phyloP scores from a whole-genome alignment of 2,329 filamentous ascomycete genomes.

The Thermoascus crustaceus region DNA sequence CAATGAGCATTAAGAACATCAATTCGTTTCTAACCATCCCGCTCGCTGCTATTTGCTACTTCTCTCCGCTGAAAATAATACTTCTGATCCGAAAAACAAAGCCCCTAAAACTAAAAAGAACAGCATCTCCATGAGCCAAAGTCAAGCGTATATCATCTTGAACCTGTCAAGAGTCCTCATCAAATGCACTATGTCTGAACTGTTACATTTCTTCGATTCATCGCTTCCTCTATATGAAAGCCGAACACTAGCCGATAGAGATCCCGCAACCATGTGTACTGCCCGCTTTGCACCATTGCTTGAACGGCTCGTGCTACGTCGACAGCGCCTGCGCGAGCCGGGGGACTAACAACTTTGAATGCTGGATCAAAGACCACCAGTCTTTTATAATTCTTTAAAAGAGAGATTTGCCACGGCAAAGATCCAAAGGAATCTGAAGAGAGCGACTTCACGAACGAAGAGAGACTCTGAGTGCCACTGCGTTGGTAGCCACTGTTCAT shows the following conservation, averaged over 20 bases:
- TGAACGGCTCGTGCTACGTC: slow-evolving; percentile 74
- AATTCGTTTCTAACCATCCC: too few species aligned
- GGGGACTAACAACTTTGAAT: slow-evolving; percentile 42
- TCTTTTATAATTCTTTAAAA: slow-evolving; percentile 73
- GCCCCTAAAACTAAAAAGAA: too few species aligned
- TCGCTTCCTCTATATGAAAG: slow-evolving; percentile 70
- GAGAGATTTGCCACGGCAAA: slow-evolving; percentile 57
- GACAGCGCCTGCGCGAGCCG: slow-evolving; percentile 43
- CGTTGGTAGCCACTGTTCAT: slow-evolving; percentile 75
- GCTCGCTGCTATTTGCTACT: too few species aligned
- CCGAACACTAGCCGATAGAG: slow-evolving; percentile 79
- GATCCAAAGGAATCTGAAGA: slow-evolving; percentile 72
- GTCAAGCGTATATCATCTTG: too few species aligned
- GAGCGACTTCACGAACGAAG: slow-evolving; percentile 67
- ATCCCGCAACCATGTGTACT: slow-evolving; percentile 74
- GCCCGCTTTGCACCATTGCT: slow-evolving; percentile 62
- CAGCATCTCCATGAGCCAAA: too few species aligned
- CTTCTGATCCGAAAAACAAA: too few species aligned
- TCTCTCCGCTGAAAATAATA: too few species aligned
- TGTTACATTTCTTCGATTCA: slow-evolving; percentile 54
- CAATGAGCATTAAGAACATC: too few species aligned
- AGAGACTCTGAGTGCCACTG: slow-evolving; percentile 49
- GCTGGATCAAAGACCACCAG: slow-evolving; percentile 66
- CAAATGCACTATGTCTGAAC: slow-evolving; percentile 25
- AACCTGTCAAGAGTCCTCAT: too few species aligned